Base-by-base conservation (phyloP, 1,284 basidiomycete species). In the Sparassis latifolia region DNA sequence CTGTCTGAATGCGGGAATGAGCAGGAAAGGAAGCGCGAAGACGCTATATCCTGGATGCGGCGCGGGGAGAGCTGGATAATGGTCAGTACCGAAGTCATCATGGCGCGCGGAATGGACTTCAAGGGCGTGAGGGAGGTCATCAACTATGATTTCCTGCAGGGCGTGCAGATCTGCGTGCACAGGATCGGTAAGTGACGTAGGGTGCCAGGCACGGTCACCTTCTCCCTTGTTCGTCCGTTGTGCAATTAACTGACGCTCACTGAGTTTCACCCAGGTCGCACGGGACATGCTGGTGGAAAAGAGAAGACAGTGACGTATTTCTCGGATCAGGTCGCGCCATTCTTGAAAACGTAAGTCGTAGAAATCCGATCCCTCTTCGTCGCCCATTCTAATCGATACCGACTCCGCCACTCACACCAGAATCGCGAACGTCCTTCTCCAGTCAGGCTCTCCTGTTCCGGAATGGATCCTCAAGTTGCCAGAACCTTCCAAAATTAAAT, bases 61-160 rank as follows among this genome's bases (percentile, higher is more conserved):
- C 76, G 77, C 57, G 96, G 93, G 0, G 80, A 88, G 60, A 88
- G 90, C 54, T 97, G 94, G 94, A 80, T 94, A 30, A 81, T 97
- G 77, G 80, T 97, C 45, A 90, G 86, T 57, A 97, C 94, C 10
- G 95, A 97, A 64, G 89, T 97, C 38, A 20, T 97, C 37, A 89
- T 97, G 86, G 93, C 92, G 9, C 79, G 97, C 57, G 97, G 96
- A 3, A 95, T 99, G 84, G 96, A 99, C 66, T 98, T 99, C 74
- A 90, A 91, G 66, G 94, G 94, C 10, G 86, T 99, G 42, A 78
- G 88, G 55, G 86, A 97, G 59, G 95, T 99, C 9, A 88, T 99
- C 66, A 99, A 97, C 69, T 97, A 94, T 63, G 94, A 97, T 68
- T 96, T 97, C 68, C 94, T 94, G 2, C 92, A 88, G 48, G 93